Evolutionary conservation across 306 rosid species (phyloP).

Genomic region (Cicer cuneatum): DNA sequence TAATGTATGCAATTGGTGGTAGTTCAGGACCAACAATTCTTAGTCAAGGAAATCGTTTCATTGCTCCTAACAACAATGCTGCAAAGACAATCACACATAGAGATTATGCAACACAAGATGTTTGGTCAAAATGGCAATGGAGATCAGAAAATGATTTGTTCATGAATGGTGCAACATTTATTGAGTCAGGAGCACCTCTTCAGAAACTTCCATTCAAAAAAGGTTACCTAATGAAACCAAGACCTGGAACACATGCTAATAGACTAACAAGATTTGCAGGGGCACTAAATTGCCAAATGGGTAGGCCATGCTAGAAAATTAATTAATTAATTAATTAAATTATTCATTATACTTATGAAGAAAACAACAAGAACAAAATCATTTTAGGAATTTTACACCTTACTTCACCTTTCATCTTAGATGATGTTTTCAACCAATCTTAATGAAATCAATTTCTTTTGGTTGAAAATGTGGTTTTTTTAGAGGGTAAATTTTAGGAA

Average conservation of each 20-base stretch:
- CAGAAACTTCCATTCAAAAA: conserved; percentile 15
- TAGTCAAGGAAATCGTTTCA: conserved; percentile 85
- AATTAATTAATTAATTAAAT: too few relatives aligned
- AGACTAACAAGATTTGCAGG: conserved; percentile 61
- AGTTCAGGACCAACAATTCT: conserved; percentile 75
- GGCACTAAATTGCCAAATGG: conserved; percentile 52
- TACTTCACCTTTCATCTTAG: too few relatives aligned
- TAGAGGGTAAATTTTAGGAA: too few relatives aligned
- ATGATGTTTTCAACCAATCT: too few relatives aligned
- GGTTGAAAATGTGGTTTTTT: too few relatives aligned
- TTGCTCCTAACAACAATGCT: conserved; percentile 50
- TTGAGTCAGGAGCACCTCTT: conserved; percentile 48
- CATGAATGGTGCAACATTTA: conserved; percentile 77
- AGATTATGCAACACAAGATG: conserved; percentile 43
- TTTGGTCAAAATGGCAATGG: conserved; percentile 72
- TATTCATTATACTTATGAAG: neutral
- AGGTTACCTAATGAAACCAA: conserved; percentile 51
- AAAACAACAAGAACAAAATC: neutral
- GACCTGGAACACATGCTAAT: conserved; percentile 52
- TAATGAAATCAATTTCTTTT: too few relatives aligned
- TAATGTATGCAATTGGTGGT: conserved; percentile 92
- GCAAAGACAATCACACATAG: conserved; percentile 71
- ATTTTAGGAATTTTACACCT: too few relatives aligned
- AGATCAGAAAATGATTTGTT: conserved; percentile 65
- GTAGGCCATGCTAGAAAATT: conserved; percentile 54